Percentiles rank a stretch among this genome's conserved stretches.
Conservation (phyloP, 2,329 filamentous ascomycete genomes). For the Scytalidium lignicola region DNA sequence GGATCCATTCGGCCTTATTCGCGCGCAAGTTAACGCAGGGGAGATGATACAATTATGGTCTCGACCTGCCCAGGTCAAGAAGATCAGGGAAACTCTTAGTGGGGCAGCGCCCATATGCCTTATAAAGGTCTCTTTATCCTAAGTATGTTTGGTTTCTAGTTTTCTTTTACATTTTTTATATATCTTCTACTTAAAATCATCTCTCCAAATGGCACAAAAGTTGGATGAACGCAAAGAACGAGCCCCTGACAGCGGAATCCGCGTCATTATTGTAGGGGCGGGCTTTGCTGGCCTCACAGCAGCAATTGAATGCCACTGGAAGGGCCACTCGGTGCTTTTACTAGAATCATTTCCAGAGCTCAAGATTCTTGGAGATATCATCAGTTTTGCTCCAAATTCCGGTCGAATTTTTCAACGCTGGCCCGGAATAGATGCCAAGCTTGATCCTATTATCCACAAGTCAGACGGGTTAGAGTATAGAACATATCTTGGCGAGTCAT, state of each 20-base stretch:
- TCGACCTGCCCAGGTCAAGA: background rate
- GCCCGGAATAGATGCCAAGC: conserved; percentile 37
- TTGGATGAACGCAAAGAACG: conserved; percentile 17
- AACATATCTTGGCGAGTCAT: conserved; percentile 45
- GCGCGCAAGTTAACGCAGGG: background rate
- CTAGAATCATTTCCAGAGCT: conserved; percentile 43
- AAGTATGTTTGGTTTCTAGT: no score
- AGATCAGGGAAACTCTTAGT: background rate
- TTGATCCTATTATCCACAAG: conserved; percentile 45
- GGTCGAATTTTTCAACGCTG: conserved; percentile 53
- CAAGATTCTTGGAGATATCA: conserved; percentile 42
- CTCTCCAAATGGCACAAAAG: conserved; percentile 15
- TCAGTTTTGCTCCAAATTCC: conserved; percentile 52
- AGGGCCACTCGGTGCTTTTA: conserved; percentile 49
- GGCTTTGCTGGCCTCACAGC: conserved; percentile 58
- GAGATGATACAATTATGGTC: background rate
- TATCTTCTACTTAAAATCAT: background rate
- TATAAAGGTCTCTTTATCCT: background rate
- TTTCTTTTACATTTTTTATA: conserved; percentile 2
- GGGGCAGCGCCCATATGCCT: background rate
- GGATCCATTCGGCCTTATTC: background rate
- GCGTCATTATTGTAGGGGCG: conserved; percentile 47
- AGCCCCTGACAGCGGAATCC: conserved; percentile 41
- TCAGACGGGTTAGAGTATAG: conserved; percentile 30
- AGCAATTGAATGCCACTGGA: conserved; percentile 54